These are phyloP conservation scores for Sporothrix dimorphospora DNA, from an alignment of 2,329 filamentous ascomycete species.

Conservation along the genomic window DNA sequence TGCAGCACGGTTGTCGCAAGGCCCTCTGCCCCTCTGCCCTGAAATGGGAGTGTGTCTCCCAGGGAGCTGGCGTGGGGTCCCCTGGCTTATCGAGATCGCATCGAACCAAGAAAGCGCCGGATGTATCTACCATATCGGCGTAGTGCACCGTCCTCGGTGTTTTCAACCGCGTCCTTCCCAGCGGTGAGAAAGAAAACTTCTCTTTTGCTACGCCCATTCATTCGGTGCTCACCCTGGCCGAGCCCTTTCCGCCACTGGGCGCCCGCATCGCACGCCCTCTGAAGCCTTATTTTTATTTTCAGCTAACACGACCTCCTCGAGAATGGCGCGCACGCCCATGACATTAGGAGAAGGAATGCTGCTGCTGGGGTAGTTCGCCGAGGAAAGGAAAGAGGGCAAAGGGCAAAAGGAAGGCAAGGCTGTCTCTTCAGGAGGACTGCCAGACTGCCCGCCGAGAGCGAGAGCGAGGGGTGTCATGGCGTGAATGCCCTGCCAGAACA, in stretches of 20 bases:
- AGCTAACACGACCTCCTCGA: background rate
- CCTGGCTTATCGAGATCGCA: slow-evolving; percentile 24
- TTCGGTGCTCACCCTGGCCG: background rate
- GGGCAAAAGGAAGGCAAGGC: background rate
- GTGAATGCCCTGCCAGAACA: background rate
- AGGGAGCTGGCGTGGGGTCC: background rate
- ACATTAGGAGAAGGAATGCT: background rate
- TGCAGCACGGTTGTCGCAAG: background rate
- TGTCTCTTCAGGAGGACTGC: background rate
- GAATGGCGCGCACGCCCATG: background rate
- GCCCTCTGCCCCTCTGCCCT: background rate
- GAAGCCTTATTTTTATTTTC: background rate
- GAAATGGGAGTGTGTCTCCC: background rate
- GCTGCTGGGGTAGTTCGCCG: background rate
- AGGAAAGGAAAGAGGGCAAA: background rate
- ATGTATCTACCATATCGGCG: background rate
- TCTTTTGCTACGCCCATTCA: background rate
- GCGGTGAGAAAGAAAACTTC: background rate
- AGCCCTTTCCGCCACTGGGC: background rate
- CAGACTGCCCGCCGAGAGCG: background rate
- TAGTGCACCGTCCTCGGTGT: no score
- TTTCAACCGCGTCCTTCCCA: background rate
- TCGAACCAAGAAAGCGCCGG: slow-evolving; percentile 14
- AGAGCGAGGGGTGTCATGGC: background rate
- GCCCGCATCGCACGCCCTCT: background rate